Evolutionary conservation across 2,329 filamentous ascomycete species (phyloP).

Genomic region (Monosporascus sp.): DNA sequence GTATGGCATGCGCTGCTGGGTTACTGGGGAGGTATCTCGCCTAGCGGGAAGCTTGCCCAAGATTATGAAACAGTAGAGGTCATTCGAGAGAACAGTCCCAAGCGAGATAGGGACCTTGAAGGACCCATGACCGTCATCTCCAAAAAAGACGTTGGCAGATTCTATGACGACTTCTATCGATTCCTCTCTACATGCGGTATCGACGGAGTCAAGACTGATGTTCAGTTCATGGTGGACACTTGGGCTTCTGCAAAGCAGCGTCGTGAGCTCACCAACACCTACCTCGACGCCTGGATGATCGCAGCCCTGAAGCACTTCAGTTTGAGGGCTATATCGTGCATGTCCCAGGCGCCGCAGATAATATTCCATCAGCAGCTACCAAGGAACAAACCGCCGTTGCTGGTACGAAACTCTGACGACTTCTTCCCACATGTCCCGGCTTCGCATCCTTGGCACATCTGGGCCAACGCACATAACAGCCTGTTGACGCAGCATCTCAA

Average conservation of each 20-base stretch:
- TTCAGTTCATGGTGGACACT: constrained; percentile 82
- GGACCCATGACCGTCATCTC: constrained; percentile 69
- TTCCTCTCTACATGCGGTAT: constrained; percentile 72
- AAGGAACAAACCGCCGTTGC: constrained; percentile 64
- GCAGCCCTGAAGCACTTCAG: constrained; percentile 73
- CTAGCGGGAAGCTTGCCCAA: constrained; percentile 65
- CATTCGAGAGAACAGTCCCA: constrained; percentile 41
- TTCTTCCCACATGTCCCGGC: constrained; percentile 80
- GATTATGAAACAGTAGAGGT: constrained; percentile 70
- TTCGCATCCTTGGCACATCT: constrained; percentile 92
- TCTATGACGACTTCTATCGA: constrained; percentile 88
- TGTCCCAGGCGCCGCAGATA: constrained; percentile 84
- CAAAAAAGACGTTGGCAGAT: constrained; percentile 64
- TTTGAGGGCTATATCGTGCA: constrained; percentile 80
- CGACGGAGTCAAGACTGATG: constrained; percentile 88
- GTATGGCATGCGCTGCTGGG: constrained; percentile 89
- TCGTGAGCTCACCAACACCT: constrained; percentile 64
- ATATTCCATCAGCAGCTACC: constrained; percentile 81
- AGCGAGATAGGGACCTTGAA: constrained; percentile 44
- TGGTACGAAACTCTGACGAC: constrained; percentile 83
- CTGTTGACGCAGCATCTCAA: constrained; percentile 82
- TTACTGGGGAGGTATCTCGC: constrained; percentile 88
- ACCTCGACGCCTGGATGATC: constrained; percentile 82
- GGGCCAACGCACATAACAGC: constrained; percentile 85
- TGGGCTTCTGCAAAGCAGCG: constrained; percentile 63